Evolutionary conservation across 257 asterid genomes (phyloP).

Genomic region (Solanum acaule): DNA sequence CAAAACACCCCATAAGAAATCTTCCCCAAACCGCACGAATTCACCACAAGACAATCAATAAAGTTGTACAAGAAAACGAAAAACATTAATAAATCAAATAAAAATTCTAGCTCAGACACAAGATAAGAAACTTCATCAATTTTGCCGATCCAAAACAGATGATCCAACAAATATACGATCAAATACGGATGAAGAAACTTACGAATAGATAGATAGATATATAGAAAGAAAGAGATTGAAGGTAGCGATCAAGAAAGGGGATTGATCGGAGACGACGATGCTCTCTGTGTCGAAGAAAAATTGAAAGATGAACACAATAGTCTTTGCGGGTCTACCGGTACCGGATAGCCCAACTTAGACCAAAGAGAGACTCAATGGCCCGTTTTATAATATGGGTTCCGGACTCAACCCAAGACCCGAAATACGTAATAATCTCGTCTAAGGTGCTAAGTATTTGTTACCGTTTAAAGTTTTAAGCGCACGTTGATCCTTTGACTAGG

Average conservation of each 20-base stretch:
- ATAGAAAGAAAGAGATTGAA: neutral
- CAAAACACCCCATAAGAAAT: neutral
- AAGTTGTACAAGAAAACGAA: neutral
- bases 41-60: neutral
- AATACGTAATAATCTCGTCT: neutral
- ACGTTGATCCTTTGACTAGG: too few species aligned
- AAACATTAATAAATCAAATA: neutral
- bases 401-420: neutral
- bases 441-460: neutral
- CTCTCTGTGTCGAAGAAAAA: neutral
- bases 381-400: slow-evolving; percentile 2
- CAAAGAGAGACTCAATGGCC: neutral
- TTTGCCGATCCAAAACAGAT: neutral
- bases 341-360: slow-evolving; percentile 6
- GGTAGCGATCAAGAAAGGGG: neutral
- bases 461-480: neutral
- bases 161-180: neutral
- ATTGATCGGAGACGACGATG: slow-evolving; percentile 12
- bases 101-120: neutral
- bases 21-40: neutral
- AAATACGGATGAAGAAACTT: neutral
- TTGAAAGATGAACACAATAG: neutral
- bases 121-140: neutral
- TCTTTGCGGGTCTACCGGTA: slow-evolving; percentile 6
- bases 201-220: slow-evolving; percentile 5